Base-by-base conservation (phyloP, 495 filamentous ascomycete genomes). In the Penicillium maclennaniae region DNA sequence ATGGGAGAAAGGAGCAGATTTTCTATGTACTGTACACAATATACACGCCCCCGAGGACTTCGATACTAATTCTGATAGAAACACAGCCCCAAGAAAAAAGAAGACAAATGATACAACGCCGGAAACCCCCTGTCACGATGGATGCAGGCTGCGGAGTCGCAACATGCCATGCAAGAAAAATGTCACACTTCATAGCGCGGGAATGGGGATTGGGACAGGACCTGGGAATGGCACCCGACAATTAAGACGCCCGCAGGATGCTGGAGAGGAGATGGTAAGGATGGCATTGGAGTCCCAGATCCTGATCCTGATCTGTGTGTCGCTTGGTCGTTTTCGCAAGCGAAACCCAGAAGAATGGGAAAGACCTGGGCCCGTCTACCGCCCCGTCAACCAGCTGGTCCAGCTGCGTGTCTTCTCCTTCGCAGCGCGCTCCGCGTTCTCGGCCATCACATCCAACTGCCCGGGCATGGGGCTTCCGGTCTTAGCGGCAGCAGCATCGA, bases 321-420 rank as follows among this genome's bases (percentile, higher is more conserved):
- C 23, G 23, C 23, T 23, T 14, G 45, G 45, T 47, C 23, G 45
- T 37, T 16, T 7, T 36, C 36, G 16, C 20, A 39, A 21, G 36
- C 31, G 23, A 27, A 16, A 40, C 19, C n/a, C n/a, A 23, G 39
- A 28, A 12, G 4, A 52, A 27, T 2, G 23, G 23, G 23, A 23
- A 23, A 23, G 23, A 23, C 31, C 1, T 34, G 5, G 27, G 25
- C 16, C 21, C 31, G 31, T 59, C 62, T 56, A 76, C 61, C 69
- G 71, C 17, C 72, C 68, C 36, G 69, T 73, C 43, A 75, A 51
- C 73, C 75, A 76, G 55, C 69, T 70, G 50, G 61, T 70, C 75
- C 75, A 78, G 50, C 75, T 66, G 55, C 63, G 62, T 14, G 68
- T 61, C 40, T 63, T 69, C 55, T 70, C 60, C 60, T 74, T 74